A percentile compares a stretch with the other conserved stretches of the same genome.
Conservation (phyloP, 2,329 filamentous ascomycete species). For the Diaporthe capsici region DNA sequence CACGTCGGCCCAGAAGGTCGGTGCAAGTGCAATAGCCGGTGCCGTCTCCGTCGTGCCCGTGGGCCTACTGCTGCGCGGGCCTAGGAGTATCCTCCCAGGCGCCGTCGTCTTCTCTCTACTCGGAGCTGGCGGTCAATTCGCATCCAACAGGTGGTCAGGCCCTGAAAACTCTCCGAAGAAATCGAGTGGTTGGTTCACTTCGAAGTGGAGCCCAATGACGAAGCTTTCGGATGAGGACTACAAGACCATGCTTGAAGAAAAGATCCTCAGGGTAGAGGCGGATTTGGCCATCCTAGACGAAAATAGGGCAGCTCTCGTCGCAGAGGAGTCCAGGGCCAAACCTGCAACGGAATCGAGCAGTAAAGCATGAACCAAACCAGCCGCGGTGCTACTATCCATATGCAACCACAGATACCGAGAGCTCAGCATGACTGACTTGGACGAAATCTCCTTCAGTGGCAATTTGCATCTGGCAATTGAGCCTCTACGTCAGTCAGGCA, state of each 20-base stretch:
- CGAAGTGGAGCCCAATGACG: constrained; percentile 81
- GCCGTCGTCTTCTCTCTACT: constrained; percentile 62
- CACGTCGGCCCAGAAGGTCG: constrained; percentile 71
- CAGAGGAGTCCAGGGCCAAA: constrained; percentile 25
- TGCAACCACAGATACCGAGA: neutral
- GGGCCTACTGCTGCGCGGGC: constrained; percentile 68
- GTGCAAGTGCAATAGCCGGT: constrained; percentile 79
- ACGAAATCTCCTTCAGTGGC: neutral
- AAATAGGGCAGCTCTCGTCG: constrained; percentile 68
- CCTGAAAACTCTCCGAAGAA: neutral
- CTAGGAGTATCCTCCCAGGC: constrained; percentile 66
- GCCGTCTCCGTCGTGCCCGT: constrained; percentile 73
- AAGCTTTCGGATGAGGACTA: constrained; percentile 81
- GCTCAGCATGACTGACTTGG: neutral
- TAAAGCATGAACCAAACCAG: neutral
- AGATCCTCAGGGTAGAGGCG: constrained; percentile 78
- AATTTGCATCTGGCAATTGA: neutral
- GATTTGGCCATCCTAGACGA: constrained; percentile 87
- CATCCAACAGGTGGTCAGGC: constrained; percentile 42
- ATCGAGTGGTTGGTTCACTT: constrained; percentile 61
- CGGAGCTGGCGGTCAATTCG: constrained; percentile 51
- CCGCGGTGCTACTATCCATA: neutral
- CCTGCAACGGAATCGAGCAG: neutral
- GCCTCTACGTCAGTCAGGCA: neutral
- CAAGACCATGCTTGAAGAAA: constrained; percentile 77